Evolutionary conservation across 2,329 filamentous ascomycete species (phyloP).

Genomic region (Microdochium paspali): DNA sequence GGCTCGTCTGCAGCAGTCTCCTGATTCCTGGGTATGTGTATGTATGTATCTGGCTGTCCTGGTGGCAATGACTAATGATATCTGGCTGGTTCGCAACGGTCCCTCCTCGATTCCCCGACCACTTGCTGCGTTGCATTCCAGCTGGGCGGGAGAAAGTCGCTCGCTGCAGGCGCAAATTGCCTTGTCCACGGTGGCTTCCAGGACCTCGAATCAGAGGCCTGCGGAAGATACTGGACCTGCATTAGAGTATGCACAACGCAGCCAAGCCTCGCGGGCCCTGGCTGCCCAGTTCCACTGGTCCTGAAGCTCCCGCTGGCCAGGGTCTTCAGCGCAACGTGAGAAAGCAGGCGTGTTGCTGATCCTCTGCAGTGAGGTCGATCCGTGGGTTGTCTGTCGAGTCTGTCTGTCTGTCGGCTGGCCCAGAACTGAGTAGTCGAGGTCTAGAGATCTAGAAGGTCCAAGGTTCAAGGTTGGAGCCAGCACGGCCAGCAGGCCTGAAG

Average conservation of each 20-base stretch:
- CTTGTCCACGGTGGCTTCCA: not conserved
- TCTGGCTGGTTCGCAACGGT: no score
- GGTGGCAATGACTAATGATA: no score
- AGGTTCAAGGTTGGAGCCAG: no score
- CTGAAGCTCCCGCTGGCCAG: not conserved
- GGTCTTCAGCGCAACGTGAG: not conserved
- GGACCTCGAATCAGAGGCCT: not conserved
- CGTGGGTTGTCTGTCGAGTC: no score
- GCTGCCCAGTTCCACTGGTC: not conserved
- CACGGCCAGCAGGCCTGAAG: no score
- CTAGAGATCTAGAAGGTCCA: no score
- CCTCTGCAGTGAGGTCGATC: not conserved
- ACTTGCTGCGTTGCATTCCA: not conserved
- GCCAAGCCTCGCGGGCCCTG: not conserved
- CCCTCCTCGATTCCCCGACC: no score
- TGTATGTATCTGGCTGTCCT: no score
- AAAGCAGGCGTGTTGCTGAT: not conserved
- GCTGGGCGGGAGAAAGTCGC: not conserved
- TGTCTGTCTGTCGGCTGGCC: no score
- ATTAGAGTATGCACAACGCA: not conserved
- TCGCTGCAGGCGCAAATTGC: not conserved
- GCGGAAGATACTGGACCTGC: not conserved
- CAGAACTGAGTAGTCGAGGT: no score
- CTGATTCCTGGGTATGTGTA: no score
- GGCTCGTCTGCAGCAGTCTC: no score